A percentile compares a stretch with the other conserved stretches of the same genome.
Conservation (phyloP, 345 rosid genomes). For the Reutealis trisperma region DNA sequence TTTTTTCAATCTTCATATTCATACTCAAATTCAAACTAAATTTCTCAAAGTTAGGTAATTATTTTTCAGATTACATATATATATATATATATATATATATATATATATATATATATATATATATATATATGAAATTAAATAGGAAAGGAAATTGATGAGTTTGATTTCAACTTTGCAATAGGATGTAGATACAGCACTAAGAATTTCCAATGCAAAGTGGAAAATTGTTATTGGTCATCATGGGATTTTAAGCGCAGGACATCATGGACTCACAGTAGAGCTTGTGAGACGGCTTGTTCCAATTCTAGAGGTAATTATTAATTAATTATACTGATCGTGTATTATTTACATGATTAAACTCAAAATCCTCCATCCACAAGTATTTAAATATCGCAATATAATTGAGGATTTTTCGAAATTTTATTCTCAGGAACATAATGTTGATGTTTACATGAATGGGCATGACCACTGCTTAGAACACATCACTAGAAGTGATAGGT, state of each 20-base stretch:
- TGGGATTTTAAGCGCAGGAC: conserved; percentile 65
- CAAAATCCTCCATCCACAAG: no score
- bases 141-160: background rate
- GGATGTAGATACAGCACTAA: conserved; percentile 50
- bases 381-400: background rate
- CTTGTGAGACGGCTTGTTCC: conserved; percentile 57
- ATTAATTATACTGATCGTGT: no score
- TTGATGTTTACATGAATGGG: conserved; percentile 24
- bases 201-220: conserved; percentile 58
- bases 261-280: conserved; percentile 67
- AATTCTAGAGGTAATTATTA: conserved; percentile 42
- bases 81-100: no score
- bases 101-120: no score
- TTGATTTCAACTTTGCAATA: conserved; percentile 4
- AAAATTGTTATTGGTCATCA: conserved; percentile 82
- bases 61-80: no score
- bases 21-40: no score
- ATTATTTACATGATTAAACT: background rate
- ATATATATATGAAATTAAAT: no score
- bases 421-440: conserved; percentile 12
- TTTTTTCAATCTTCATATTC: background rate
- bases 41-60: no score
- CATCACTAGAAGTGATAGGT: conserved; percentile 6
- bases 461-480: conserved; percentile 23
- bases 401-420: background rate